A percentile compares a stretch with the other conserved stretches of the same genome.
These are phyloP conservation scores for Fusarium avenaceum DNA, from an alignment of 2,329 filamentous ascomycete genomes.

Conservation along the genomic window DNA sequence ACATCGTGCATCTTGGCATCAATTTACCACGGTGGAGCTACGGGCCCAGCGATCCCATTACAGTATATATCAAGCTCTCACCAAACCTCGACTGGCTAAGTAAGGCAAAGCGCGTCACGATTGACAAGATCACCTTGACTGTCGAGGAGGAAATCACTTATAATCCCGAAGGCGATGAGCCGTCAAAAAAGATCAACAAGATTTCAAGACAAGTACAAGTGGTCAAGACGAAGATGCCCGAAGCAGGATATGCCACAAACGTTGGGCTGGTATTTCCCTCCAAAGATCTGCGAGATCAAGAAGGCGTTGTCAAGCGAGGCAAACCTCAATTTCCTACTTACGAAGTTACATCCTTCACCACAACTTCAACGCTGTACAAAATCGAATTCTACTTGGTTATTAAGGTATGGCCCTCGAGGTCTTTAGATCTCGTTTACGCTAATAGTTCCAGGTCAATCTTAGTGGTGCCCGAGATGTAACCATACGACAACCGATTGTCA, in stretches of 20 bases:
- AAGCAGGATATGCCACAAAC: constrained; percentile 93
- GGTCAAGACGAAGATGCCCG: constrained; percentile 87
- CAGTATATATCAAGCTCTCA: constrained; percentile 92
- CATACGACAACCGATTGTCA: constrained; percentile 91
- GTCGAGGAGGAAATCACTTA: constrained; percentile 99
- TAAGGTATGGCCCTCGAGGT: constrained; percentile 72
- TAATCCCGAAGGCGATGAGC: constrained; percentile 97
- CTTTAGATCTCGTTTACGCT: constrained; percentile 33
- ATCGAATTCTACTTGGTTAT: constrained; percentile 97
- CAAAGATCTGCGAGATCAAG: constrained; percentile 86
- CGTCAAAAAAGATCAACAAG: constrained; percentile 88
- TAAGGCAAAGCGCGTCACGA: constrained; percentile 92
- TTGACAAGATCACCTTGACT: constrained; percentile 91
- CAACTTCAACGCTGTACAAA: constrained; percentile 93
- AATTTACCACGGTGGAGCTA: constrained; percentile 97
- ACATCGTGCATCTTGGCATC: constrained; percentile 90
- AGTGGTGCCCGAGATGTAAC: constrained; percentile 89
- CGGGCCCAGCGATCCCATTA: constrained; percentile 93
- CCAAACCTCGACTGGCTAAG: constrained; percentile 92
- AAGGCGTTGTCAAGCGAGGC: constrained; percentile 87
- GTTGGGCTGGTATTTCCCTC: constrained; percentile 91
- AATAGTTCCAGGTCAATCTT: constrained; percentile 78
- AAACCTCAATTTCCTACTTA: constrained; percentile 92
- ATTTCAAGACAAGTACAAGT: constrained; percentile 86
- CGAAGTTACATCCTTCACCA: constrained; percentile 90